Evolutionary conservation across 371 early-diverging fungal species (phyloP).

Genomic region (Cokeromyces recurvatus): DNA sequence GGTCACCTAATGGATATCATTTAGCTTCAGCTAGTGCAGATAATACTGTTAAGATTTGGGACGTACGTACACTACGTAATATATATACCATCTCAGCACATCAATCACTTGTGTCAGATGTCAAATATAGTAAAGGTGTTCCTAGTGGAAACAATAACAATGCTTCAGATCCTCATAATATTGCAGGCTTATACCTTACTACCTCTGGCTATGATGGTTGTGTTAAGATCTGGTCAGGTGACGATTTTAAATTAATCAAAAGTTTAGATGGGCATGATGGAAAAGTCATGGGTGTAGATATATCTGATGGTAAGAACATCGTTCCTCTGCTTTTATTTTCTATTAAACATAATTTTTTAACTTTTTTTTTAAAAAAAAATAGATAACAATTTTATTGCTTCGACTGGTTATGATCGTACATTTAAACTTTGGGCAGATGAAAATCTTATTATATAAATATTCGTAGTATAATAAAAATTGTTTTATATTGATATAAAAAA

Average conservation of each 20-base stretch:
- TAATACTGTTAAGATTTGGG: constrained; percentile 86
- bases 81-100: constrained; percentile 91
- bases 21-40: constrained; percentile 81
- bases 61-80: constrained; percentile 75
- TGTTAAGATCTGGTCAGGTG: constrained; percentile 89
- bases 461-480: neutral
- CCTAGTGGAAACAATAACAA: constrained; percentile 17
- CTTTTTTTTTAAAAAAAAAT: neutral
- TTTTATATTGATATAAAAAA: too few species aligned
- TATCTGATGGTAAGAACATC: constrained; percentile 58
- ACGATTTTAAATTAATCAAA: constrained; percentile 88
- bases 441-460: constrained; percentile 34
- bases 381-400: constrained; percentile 81
- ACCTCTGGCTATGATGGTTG: constrained; percentile 86
- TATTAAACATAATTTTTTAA: neutral
- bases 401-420: constrained; percentile 88
- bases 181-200: constrained; percentile 59
- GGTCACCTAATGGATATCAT: constrained; percentile 88
- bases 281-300: constrained; percentile 87
- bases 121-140: constrained; percentile 57
- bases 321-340: neutral
- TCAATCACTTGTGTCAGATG: constrained; percentile 80
- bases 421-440: constrained; percentile 88
- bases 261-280: constrained; percentile 86
- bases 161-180: constrained; percentile 23